These are phyloP conservation scores for Samsoniella hepiali DNA, from an alignment of 2,329 filamentous ascomycete species.

Conservation along the genomic window DNA sequence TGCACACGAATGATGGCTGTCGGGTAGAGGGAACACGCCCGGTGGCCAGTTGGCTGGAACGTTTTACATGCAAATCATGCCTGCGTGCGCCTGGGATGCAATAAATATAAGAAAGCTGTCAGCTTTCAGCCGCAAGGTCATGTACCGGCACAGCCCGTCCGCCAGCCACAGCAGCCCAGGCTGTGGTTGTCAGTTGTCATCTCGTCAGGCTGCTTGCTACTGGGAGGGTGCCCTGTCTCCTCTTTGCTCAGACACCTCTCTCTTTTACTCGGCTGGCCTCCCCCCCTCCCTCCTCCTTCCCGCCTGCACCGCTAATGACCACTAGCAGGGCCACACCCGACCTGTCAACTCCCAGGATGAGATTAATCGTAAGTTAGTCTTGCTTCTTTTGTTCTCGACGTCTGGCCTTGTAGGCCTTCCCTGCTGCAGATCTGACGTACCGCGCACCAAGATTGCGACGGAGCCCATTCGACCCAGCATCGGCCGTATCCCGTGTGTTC, in stretches of 20 bases:
- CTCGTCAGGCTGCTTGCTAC: neutral
- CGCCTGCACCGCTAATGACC: neutral
- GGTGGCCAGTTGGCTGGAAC: neutral
- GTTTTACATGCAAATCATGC: neutral
- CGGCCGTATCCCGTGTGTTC: neutral
- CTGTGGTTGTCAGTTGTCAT: neutral
- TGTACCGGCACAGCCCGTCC: neutral
- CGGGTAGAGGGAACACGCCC: neutral
- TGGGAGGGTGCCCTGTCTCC: neutral
- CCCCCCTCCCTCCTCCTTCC: no score
- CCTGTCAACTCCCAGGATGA: conserved; percentile 5
- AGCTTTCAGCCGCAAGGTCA: conserved; percentile 10
- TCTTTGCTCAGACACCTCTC: neutral
- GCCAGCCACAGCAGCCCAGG: neutral
- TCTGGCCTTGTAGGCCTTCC: neutral
- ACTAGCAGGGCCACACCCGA: conserved; percentile 8
- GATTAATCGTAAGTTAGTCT: neutral
- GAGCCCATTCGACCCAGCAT: neutral
- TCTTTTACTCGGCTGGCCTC: neutral
- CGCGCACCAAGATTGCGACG: conserved; percentile 9
- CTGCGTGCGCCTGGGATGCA: neutral
- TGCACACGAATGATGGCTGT: neutral
- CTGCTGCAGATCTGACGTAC: conserved; percentile 13
- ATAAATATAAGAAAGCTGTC: neutral
- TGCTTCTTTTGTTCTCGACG: neutral